A percentile compares a stretch with the other conserved stretches of the same genome.
These are phyloP conservation scores for Mariannaea sp. DNA, from an alignment of 2,329 filamentous ascomycete genomes.

Conservation along the genomic window DNA sequence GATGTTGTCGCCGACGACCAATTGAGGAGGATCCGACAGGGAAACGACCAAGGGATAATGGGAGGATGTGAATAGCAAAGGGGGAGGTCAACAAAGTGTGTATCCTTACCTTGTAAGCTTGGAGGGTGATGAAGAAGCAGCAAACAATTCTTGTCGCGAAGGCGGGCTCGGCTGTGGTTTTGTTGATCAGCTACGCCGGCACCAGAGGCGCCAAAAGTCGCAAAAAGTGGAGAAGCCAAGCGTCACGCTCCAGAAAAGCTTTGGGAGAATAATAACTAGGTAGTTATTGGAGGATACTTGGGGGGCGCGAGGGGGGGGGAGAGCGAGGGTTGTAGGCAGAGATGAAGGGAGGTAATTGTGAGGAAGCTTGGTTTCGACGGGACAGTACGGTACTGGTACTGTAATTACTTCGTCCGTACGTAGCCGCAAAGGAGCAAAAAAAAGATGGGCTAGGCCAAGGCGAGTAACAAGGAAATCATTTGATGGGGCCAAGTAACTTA, in stretches of 20 bases:
- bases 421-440: no score
- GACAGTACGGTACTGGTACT: no score
- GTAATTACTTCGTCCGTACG: no score
- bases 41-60: background rate
- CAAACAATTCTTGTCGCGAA: conserved; percentile 33
- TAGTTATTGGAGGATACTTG: conserved; percentile 13
- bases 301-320: conserved; percentile 9
- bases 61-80: no score
- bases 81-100: background rate
- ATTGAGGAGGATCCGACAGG: conserved; percentile 2
- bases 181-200: conserved; percentile 38
- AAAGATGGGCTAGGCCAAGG: conserved; percentile 23
- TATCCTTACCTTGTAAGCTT: conserved; percentile 37
- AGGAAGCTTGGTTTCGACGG: no score
- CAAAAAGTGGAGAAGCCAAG: conserved; percentile 35
- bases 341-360: no score
- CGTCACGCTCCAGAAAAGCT: conserved; percentile 37
- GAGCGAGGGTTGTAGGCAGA: conserved; percentile 15
- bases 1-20: background rate
- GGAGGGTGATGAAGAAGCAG: conserved; percentile 41
- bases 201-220: conserved; percentile 33
- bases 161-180: conserved; percentile 39
- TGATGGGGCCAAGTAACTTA: background rate
- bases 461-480: conserved; percentile 15
- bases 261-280: conserved; percentile 4